Evolutionary conservation across 208 protist species (phyloP), one percentile per base, ranked within the genome.

Genomic region (Leishmania turanica): DNA sequence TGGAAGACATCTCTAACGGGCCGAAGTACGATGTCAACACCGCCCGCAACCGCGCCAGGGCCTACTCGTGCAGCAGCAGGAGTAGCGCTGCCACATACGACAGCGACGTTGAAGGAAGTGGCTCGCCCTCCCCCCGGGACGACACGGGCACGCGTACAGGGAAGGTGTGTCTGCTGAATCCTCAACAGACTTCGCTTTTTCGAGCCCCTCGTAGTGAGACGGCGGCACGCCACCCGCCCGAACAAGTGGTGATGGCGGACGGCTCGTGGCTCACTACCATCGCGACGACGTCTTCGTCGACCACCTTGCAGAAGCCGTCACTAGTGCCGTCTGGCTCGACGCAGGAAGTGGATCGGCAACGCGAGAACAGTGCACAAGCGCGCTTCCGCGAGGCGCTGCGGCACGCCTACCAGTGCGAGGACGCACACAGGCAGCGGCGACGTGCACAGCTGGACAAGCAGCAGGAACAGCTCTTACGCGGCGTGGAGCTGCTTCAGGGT

Each of bases 81-180:
- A 85, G 77, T 53, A 78, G 77, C 40, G 77, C 71, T 5, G 45
- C 64, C 27, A 85, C 82, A 31, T 81, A 81, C 72, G 82, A 85
- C 64, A 85, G 82, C 24, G 82, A 81, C 56, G 64, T 47, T 15
- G 81, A 71, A 51, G 34, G 53, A 9, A 69, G 17, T 15, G 27
- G 19, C 17, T 54, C 27, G 19, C 11, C 15, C 58, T 45, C 42
- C 58, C 15, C 58, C 1, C 19, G 58, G 53, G 24, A 37, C 42
- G 60, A 45, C 51, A 53, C 24, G 45, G 31, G 7, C 11, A 34
- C 66, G 13, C 1, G n/a, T 24, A 24, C n/a, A 42, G 17, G 19
- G 51, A 34, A 54, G 15, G 8, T 24, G 71, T 76, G 71, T 17
- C 51, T 76, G 31, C 51, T 76, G 13, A 60, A 58, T n/a, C 71